Conservation (phyloP, 2,329 filamentous ascomycete genomes). For the Aspergillus sp. region DNA sequence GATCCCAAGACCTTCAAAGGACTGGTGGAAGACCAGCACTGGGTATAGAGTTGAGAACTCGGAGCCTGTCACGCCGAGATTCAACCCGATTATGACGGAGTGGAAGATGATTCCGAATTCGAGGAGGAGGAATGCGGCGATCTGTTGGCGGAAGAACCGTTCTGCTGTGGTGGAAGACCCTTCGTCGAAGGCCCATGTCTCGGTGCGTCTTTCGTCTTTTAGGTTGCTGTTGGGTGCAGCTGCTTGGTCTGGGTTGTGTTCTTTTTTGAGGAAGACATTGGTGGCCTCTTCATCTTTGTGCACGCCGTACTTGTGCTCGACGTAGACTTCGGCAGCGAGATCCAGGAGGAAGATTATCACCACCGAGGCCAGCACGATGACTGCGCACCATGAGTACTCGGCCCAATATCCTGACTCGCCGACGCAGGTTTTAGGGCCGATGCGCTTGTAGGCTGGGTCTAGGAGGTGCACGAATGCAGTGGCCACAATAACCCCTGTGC, state of each 20-base stretch:
- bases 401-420: conserved; percentile 67
- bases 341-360: conserved; percentile 88
- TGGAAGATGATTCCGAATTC: conserved; percentile 66
- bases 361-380: conserved; percentile 81
- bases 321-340: conserved; percentile 52
- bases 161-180: conserved; percentile 12
- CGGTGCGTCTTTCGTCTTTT: too few relatives aligned
- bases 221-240: too few relatives aligned
- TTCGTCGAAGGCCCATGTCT: too few relatives aligned
- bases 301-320: conserved; percentile 49
- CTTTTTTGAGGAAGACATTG: too few relatives aligned
- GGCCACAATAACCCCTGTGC: conserved; percentile 87
- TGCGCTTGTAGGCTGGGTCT: conserved; percentile 64
- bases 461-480: conserved; percentile 90
- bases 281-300: conserved; percentile 19
- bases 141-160: conserved; percentile 35
- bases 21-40: conserved; percentile 63
- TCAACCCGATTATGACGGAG: conserved; percentile 59
- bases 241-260: too few relatives aligned
- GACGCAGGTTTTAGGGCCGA: conserved; percentile 68
- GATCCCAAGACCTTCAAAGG: conserved; percentile 63
- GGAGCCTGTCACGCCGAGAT: conserved; percentile 33
- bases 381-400: conserved; percentile 79
- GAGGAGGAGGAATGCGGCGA: conserved; percentile 47
- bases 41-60: conserved; percentile 60